A percentile compares a stretch with the other conserved stretches of the same genome.
phyloP scores from a whole-genome alignment of 2,329 filamentous ascomycete genomes.

The Ophiostoma ulmi region DNA sequence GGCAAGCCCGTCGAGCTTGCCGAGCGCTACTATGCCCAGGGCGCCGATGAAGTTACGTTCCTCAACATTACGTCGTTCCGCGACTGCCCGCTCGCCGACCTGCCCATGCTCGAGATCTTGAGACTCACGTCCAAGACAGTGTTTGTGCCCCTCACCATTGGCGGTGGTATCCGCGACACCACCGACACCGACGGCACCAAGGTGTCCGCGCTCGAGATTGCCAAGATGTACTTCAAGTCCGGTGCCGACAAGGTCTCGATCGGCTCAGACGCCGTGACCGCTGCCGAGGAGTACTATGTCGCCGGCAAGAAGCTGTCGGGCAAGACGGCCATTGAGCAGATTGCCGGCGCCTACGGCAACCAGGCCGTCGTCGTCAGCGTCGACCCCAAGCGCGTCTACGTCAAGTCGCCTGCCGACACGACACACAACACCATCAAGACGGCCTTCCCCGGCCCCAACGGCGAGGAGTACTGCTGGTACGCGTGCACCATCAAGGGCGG shows the following conservation, averaged over 20 bases:
- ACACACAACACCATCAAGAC: conserved; percentile 72
- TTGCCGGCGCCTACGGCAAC: conserved; percentile 87
- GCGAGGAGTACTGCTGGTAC: conserved; percentile 88
- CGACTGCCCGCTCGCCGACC: conserved; percentile 84
- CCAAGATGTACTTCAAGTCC: conserved; percentile 93
- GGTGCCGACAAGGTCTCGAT: conserved; percentile 98
- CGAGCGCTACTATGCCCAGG: conserved; percentile 88
- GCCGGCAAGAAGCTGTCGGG: conserved; percentile 65
- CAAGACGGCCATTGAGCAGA: conserved; percentile 89
- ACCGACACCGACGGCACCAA: conserved; percentile 80
- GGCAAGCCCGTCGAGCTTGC: conserved; percentile 97
- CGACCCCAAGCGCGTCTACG: conserved; percentile 88
- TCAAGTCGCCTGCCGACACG: conserved; percentile 63
- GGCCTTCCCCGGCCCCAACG: conserved; percentile 61
- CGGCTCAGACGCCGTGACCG: conserved; percentile 86
- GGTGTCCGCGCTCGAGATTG: conserved; percentile 86
- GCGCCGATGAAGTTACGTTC: conserved; percentile 94
- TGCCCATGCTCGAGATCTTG: conserved; percentile 93
- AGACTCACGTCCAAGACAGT: conserved; percentile 81
- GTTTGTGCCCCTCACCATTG: conserved; percentile 92
- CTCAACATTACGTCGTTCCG: conserved; percentile 98
- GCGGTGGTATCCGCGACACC: conserved; percentile 90
- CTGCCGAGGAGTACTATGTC: conserved; percentile 84
- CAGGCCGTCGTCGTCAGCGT: conserved; percentile 96
- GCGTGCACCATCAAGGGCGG: conserved; percentile 96